Conservation (phyloP, 1,284 basidiomycete species). For the Boletellus sp. region DNA sequence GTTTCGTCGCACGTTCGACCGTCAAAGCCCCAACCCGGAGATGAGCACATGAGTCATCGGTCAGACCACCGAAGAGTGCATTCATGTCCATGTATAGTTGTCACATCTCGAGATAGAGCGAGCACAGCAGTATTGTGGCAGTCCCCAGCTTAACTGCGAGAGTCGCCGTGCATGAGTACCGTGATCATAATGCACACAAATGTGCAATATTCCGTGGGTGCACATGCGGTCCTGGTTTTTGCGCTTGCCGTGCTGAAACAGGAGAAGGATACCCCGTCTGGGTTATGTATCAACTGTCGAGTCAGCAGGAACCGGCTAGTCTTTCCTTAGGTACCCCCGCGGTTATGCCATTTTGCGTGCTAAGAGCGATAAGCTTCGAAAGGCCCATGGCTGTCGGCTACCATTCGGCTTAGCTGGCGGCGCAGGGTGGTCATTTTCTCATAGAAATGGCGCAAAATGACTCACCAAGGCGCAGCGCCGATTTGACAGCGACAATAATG, state of each 20-base stretch:
- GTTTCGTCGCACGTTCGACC: constrained; percentile 3
- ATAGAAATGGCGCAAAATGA: constrained; percentile 8
- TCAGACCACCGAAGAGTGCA: too few relatives aligned
- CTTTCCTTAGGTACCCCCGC: not conserved
- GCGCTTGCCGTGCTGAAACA: constrained; percentile 1
- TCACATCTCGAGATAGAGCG: not conserved
- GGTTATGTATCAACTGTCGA: not conserved
- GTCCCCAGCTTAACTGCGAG: constrained; percentile 3
- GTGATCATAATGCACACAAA: too few relatives aligned
- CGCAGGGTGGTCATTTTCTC: not conserved
- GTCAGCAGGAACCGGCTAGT: not conserved
- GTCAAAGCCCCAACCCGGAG: constrained; percentile 3
- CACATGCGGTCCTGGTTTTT: not conserved
- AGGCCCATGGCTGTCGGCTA: not conserved
- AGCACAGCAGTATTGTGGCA: not conserved
- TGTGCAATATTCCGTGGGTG: not conserved
- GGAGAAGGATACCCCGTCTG: not conserved
- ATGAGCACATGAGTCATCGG: constrained; percentile 7
- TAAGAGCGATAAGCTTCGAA: not conserved
- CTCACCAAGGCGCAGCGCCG: not conserved
- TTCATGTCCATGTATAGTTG: not conserved
- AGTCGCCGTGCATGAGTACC: not conserved
- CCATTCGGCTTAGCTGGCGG: not conserved
- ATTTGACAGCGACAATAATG: constrained; percentile 8
- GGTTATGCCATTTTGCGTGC: not conserved